Conservation (phyloP, 2,329 filamentous ascomycete species). For the Colletotrichum brevisporum region DNA sequence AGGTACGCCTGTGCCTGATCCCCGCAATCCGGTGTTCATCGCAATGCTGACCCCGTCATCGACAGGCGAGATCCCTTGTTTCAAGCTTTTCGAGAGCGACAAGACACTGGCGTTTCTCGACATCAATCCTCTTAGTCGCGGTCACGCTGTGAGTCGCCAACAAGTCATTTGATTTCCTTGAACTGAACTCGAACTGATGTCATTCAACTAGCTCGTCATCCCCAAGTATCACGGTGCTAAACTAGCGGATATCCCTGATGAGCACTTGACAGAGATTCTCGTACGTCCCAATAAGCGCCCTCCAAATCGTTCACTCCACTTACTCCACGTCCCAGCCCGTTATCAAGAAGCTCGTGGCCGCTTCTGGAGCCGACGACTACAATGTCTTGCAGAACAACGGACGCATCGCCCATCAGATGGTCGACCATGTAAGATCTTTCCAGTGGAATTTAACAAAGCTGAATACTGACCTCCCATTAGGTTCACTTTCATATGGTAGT, state of each 20-base stretch:
- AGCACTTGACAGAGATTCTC: conserved; percentile 85
- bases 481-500: conserved; percentile 93
- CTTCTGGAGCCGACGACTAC: conserved; percentile 83
- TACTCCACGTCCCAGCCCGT: conserved; percentile 68
- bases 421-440: conserved; percentile 84
- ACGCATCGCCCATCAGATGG: conserved; percentile 88
- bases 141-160: conserved; percentile 80
- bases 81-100: conserved; percentile 96
- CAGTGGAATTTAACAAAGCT: not conserved
- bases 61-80: conserved; percentile 91
- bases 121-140: conserved; percentile 89
- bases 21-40: conserved; percentile 2
- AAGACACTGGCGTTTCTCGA: conserved; percentile 97
- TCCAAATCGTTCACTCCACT: not conserved
- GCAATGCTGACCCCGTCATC: conserved; percentile 33
- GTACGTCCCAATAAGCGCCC: conserved; percentile 58
- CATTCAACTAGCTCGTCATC: conserved; percentile 82
- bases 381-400: conserved; percentile 99
- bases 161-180: conserved; percentile 1
- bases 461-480: conserved; percentile 55
- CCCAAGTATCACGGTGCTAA: conserved; percentile 96
- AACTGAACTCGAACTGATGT: conserved; percentile 22
- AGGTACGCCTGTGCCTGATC: conserved; percentile 62
- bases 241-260: conserved; percentile 92
- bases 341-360: conserved; percentile 87